Base-by-base conservation (phyloP, 2,329 filamentous ascomycete genomes). In the Botrytis galanthina region DNA sequence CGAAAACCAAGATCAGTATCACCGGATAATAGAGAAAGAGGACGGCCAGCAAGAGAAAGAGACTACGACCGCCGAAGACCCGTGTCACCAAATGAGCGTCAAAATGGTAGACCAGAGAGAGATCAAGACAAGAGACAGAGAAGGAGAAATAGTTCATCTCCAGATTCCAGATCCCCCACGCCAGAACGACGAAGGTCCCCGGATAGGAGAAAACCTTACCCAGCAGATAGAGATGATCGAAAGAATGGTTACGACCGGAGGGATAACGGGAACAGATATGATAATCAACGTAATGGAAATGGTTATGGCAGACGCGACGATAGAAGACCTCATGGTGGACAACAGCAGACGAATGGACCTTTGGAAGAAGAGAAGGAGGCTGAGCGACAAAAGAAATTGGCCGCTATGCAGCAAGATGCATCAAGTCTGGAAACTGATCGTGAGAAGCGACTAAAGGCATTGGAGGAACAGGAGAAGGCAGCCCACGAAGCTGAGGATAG, bases 321-420 rank as follows among this genome's bases (percentile, higher is more conserved):
- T 74, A 74, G 72, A 39, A 73, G 61, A 66, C 71, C 75, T 73
- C 73, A 42, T 29, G 64, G 64, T 26, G 57, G 44, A 61, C 48
- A 39, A 51, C 63, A 70, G n/a, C 66, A 68, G 54, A 32, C 20
- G 9, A 46, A 62, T 37, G 72, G 64, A 14, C 57, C 67, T 20
- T 64, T 71, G 18, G 75, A 76, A 64, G 72, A 73, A 73, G 81
- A 82, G 6, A 81, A 80, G 10, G 87, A 87, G 32, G 87, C 88
- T 35, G 90, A 92, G 75, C 86, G 86, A n/a, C 89, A 90, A 20
- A 86, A 87, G 37, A 93, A 90, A 80, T 83, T 94, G 29, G 91
- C 90, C 26, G 90, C 89, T 14, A 94, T 94, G 92, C 91, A 93
- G 80, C 87, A 87, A 29, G 91, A 90, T 42, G 92, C 92, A 7